Conservation (phyloP, 2,329 filamentous ascomycete species). For the Xylaria hypoxylon region DNA sequence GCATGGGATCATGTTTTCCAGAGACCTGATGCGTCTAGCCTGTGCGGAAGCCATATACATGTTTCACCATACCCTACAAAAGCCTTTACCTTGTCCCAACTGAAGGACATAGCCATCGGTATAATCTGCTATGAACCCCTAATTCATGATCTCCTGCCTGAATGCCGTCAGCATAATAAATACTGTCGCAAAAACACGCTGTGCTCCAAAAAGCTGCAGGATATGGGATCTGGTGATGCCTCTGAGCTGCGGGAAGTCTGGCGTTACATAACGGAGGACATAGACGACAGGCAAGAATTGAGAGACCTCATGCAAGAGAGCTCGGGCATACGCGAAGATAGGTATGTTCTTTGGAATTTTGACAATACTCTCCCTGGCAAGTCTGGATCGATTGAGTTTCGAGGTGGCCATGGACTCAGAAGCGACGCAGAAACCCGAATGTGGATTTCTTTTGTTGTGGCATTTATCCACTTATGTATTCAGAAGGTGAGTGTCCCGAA, state of each 20-base stretch:
- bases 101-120: slow-evolving; percentile 12
- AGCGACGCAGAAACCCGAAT: not conserved
- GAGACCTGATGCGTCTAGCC: not conserved
- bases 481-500: not conserved
- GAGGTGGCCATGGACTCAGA: not conserved
- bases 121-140: slow-evolving; percentile 2
- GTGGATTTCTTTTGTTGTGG: slow-evolving; percentile 7
- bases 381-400: slow-evolving; percentile 10
- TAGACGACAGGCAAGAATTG: not conserved
- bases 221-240: not conserved
- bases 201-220: not conserved
- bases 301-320: slow-evolving; percentile 16
- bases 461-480: slow-evolving; percentile 3
- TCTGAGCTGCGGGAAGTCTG: not conserved
- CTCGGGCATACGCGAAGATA: not conserved
- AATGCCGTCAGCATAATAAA: not conserved
- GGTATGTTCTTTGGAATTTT: slow-evolving; percentile 8
- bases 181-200: slow-evolving; percentile 3
- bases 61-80: slow-evolving; percentile 1
- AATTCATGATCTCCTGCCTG: not conserved
- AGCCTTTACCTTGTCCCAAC: not conserved
- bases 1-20: not conserved
- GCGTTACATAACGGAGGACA: not conserved
- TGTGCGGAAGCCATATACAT: slow-evolving; percentile 9
- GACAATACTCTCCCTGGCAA: not conserved